Conservation (phyloP, 345 rosid genomes). For the Balakata baccata region DNA sequence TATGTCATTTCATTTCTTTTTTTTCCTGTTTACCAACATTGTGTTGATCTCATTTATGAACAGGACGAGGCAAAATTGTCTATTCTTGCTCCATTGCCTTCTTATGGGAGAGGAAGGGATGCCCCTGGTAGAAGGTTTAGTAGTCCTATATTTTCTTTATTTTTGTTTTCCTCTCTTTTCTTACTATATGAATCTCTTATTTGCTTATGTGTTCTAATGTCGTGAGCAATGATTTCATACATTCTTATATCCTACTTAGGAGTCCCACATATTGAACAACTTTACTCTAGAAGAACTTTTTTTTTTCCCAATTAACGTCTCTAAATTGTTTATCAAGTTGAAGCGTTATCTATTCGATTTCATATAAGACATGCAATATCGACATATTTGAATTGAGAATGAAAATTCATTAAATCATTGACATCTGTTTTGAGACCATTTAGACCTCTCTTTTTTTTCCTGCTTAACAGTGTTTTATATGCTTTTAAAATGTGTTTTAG, state of each 20-base stretch:
- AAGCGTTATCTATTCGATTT: no score
- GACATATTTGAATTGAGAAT: neutral
- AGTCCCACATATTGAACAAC: neutral
- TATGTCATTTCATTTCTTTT: no score
- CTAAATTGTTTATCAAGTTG: neutral
- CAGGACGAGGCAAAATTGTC: conserved; percentile 84
- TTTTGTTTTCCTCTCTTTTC: neutral
- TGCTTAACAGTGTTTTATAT: neutral
- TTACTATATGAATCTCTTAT: neutral
- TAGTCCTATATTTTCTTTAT: conserved; percentile 25
- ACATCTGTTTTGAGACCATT: neutral
- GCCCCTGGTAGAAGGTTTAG: conserved; percentile 49
- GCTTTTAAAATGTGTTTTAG: neutral
- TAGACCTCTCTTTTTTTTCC: neutral
- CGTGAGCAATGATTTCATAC: neutral
- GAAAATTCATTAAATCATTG: neutral
- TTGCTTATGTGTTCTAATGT: no score
- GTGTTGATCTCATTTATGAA: neutral
- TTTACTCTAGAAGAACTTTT: neutral
- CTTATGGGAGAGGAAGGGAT: conserved; percentile 69
- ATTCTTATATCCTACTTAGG: neutral
- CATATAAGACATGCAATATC: no score
- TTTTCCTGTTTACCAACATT: no score
- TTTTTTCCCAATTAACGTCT: neutral
- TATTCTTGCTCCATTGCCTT: conserved; percentile 46